Conservation (phyloP, 1,139 yeast species). For the Geotrichum bryndzae region DNA sequence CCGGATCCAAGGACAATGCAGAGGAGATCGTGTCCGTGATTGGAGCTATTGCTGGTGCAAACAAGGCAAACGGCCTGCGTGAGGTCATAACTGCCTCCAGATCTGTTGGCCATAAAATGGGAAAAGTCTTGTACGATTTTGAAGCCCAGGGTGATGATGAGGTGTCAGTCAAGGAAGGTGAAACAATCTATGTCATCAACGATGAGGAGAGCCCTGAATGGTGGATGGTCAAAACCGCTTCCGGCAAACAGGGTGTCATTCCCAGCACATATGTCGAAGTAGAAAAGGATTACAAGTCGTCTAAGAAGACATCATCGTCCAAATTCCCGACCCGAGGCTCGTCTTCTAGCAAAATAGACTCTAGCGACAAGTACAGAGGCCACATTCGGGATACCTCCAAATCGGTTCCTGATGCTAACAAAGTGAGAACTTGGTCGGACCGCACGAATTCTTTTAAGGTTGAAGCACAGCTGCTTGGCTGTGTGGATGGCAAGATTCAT, state of each 20-base stretch:
- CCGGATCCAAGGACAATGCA: constrained; percentile 83
- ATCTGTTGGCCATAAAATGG: constrained; percentile 58
- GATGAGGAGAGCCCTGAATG: constrained; percentile 81
- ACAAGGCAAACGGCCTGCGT: constrained; percentile 65
- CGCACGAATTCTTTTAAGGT: constrained; percentile 91
- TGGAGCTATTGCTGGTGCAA: constrained; percentile 85
- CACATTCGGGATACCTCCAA: constrained; percentile 8
- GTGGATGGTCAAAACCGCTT: constrained; percentile 85
- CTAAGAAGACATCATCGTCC: not conserved
- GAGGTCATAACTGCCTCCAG: constrained; percentile 79
- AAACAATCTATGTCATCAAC: constrained; percentile 70
- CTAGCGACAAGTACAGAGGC: not conserved
- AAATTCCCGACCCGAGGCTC: constrained; percentile 1
- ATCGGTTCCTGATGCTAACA: constrained; percentile 61
- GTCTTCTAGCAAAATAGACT: not conserved
- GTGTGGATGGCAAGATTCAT: constrained; percentile 88
- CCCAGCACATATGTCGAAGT: constrained; percentile 83
- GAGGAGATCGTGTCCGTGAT: constrained; percentile 72
- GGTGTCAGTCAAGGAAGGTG: constrained; percentile 71
- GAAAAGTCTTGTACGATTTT: constrained; percentile 71
- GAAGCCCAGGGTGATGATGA: constrained; percentile 88
- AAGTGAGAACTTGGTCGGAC: constrained; percentile 95
- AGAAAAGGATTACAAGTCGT: constrained; percentile 36
- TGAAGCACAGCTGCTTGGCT: constrained; percentile 92
- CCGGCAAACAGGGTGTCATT: constrained; percentile 79